A percentile compares a stretch with the other conserved stretches of the same genome.
Evolutionary conservation across 2,329 filamentous ascomycete genomes (phyloP).

Genomic region (Pestalotiopsis fici): DNA sequence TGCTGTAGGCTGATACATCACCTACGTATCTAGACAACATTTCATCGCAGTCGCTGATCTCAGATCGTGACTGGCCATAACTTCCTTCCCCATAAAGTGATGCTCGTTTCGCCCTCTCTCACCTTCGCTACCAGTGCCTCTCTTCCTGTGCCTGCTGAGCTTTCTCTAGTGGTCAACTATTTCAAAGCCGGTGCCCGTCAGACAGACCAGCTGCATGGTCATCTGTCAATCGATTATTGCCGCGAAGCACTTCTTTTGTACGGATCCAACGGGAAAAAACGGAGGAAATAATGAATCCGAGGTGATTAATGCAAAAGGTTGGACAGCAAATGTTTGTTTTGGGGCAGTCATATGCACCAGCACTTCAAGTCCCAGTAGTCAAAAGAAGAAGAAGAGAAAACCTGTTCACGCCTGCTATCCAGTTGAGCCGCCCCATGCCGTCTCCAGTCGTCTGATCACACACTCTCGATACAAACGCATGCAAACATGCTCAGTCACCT

Average conservation of each 20-base stretch:
- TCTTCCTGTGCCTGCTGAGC: not conserved
- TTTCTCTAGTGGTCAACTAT: not conserved
- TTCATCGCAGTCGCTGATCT: not conserved
- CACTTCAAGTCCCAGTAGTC: not conserved
- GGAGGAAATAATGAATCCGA: not conserved
- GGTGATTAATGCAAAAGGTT: not conserved
- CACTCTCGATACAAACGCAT: not conserved
- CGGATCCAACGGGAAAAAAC: not conserved
- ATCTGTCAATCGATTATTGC: not conserved
- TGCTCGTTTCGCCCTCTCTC: not conserved
- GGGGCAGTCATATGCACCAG: not conserved
- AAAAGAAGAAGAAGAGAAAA: not conserved
- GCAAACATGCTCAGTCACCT: not conserved
- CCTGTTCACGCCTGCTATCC: conserved; percentile 5
- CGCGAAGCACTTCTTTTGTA: not conserved
- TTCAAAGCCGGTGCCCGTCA: too few species aligned
- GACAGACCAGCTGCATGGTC: not conserved
- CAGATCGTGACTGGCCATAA: not conserved
- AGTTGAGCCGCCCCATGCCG: not conserved
- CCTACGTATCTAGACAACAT: conserved; percentile 1
- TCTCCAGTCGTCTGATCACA: not conserved
- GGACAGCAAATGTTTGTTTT: not conserved
- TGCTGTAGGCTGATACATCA: not conserved
- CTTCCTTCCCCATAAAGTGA: not conserved
- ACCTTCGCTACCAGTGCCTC: not conserved